These are phyloP conservation scores for Patellifolia procumbens DNA, from an alignment of 179 eudicot genomes.

Conservation along the genomic window DNA sequence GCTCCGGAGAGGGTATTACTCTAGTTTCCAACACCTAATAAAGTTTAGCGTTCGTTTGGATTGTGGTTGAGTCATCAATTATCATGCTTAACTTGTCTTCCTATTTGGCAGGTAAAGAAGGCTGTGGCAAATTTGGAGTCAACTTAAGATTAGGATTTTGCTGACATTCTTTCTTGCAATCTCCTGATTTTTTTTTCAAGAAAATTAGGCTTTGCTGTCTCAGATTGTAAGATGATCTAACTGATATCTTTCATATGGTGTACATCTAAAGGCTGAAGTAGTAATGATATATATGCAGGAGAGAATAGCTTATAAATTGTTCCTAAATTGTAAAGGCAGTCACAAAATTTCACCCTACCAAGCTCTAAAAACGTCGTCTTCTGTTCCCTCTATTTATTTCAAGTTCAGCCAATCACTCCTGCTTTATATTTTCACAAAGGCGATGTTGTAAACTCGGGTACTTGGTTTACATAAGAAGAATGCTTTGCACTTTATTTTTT, in stretches of 20 bases:
- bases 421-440: too few relatives aligned
- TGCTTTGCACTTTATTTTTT: too few relatives aligned
- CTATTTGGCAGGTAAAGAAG: conserved; percentile 78
- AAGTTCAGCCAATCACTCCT: too few relatives aligned
- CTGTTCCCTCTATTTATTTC: too few relatives aligned
- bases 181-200: neutral
- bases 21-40: neutral
- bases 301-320: conserved; percentile 12
- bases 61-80: neutral
- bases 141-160: conserved; percentile 38
- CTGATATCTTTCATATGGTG: neutral
- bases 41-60: neutral
- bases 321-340: neutral
- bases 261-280: neutral
- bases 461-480: too few relatives aligned
- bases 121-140: conserved; percentile 64
- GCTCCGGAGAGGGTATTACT: neutral
- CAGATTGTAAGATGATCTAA: neutral
- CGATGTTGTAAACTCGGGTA: too few relatives aligned
- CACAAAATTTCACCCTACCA: neutral
- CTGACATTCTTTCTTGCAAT: neutral
- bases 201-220: neutral
- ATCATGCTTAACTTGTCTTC: conserved; percentile 1
- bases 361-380: too few relatives aligned
- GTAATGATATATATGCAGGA: neutral